phyloP scores from a whole-genome alignment of 306 rosid genomes.

The Hippophae tibetana region DNA sequence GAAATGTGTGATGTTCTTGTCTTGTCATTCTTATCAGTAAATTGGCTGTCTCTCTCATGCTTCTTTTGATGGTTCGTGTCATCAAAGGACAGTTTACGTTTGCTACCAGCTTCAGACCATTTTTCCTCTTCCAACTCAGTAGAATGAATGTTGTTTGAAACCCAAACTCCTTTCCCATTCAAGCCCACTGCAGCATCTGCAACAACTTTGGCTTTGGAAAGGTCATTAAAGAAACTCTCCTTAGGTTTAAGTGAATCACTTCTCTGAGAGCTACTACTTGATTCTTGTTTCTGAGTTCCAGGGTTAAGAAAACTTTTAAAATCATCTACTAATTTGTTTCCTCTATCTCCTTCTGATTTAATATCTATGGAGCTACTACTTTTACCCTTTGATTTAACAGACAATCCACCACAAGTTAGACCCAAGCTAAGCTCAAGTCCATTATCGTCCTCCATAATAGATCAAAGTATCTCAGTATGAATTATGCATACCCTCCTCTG shows the following conservation, averaged over 20 bases:
- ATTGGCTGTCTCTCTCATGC: conserved; percentile 57
- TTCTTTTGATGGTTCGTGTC: conserved; percentile 55
- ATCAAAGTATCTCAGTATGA: conserved; percentile 15
- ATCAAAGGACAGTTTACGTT: conserved; percentile 55
- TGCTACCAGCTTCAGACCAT: conserved; percentile 41
- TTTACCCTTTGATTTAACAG: conserved; percentile 66
- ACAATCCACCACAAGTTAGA: conserved; percentile 72
- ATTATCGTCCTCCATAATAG: conserved; percentile 75
- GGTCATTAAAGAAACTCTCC: conserved; percentile 82
- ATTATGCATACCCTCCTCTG: conserved; percentile 15
- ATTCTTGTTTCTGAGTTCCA: conserved; percentile 58
- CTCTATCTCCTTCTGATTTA: conserved; percentile 49
- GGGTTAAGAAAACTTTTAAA: conserved; percentile 63
- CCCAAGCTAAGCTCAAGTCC: conserved; percentile 98
- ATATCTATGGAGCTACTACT: conserved; percentile 54
- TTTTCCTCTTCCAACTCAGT: conserved; percentile 62
- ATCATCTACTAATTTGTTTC: conserved; percentile 66
- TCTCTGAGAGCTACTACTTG: conserved; percentile 39
- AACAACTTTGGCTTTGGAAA: conserved; percentile 54
- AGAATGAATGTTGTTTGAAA: conserved; percentile 33
- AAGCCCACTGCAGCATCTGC: conserved; percentile 48
- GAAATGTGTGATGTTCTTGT: conserved; percentile 61
- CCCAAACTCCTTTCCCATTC: conserved; percentile 66
- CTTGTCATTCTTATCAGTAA: conserved; percentile 51
- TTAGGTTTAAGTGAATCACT: conserved; percentile 49